Evolutionary conservation across 805 yeast species (phyloP), one percentile per base, ranked within the genome.

Genomic region (Yamadazyma akitaensis): DNA sequence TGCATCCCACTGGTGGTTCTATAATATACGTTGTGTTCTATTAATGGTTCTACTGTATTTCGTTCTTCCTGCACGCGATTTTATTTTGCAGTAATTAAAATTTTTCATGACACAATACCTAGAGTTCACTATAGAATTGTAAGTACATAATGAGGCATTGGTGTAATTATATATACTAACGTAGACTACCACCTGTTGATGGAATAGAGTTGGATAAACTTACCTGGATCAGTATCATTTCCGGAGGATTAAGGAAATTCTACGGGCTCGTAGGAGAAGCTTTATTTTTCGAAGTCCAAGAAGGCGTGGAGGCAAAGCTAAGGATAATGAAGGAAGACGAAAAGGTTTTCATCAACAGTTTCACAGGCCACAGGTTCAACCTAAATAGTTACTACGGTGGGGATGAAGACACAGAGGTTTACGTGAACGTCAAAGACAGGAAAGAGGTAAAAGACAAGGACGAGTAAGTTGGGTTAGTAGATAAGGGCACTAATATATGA

Each of bases 231-330:
- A 40, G 64, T 7, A 49, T 67, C 1, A 48, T 68, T 3, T 28
- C 48, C 5, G 50, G 53, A 4, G 55, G 63, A 25, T 46, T 68
- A n/a, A 50, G 51, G 5, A 61, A 59, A 34, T 48, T 65, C 25
- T 59, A 68, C 44, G 74, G 74, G 1, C 43, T 68, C 11, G 51
- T 63, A 14, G 74, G 74, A 3, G 66, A 65, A 46, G 56, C 72
- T 0, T 31, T 61, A 8, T 65, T 57, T 43, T 64, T 56, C 49
- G 70, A 65, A 40, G 42, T 68, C 3, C 51, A 66, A 14, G 46
- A 51, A 4, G 50, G 45, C 21, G 43, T 2, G 44, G n/a, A 47
- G 37, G 53, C 60, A 44, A 45, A 62, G 9, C 42, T 71, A n/a
- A 56, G 67, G 48, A 54, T 67, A 24, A 61, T 64, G 43, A 37